A percentile compares a stretch with the other conserved stretches of the same genome.
Conservation (phyloP, 139 green algal species). For the Chlamydomonas sphaeroides region DNA sequence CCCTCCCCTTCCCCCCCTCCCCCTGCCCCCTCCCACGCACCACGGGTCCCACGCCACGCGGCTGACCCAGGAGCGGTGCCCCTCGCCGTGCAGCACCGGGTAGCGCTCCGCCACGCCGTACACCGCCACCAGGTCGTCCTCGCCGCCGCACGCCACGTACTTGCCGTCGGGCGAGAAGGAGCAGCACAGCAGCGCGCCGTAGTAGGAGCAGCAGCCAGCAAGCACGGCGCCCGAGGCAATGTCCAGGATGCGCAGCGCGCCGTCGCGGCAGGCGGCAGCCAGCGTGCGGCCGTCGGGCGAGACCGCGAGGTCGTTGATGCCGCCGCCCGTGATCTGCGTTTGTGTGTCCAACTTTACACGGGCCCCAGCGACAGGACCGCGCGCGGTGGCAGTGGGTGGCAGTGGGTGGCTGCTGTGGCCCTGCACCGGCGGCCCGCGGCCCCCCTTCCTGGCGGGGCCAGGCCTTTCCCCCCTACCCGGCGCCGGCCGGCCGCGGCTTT, state of each 20-base stretch:
- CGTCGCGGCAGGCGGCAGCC: slow-evolving; percentile 82
- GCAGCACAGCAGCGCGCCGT: slow-evolving; percentile 86
- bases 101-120: slow-evolving; percentile 56
- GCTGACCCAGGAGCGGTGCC: slow-evolving; percentile 86
- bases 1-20: background rate
- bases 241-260: slow-evolving; percentile 79
- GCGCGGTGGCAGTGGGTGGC: too few species aligned
- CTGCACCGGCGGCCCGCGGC: too few species aligned
- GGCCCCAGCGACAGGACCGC: too few species aligned
- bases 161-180: slow-evolving; percentile 85
- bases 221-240: slow-evolving; percentile 54
- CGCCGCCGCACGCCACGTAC: slow-evolving; percentile 86
- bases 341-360: too few species aligned
- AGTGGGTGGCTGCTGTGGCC: too few species aligned
- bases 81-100: slow-evolving; percentile 80
- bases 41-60: slow-evolving; percentile 80
- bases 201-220: slow-evolving; percentile 79
- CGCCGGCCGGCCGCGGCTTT: too few species aligned
- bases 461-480: too few species aligned
- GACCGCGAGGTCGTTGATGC: slow-evolving; percentile 76
- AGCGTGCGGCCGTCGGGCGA: slow-evolving; percentile 80
- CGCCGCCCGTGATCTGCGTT: slow-evolving; percentile 45
- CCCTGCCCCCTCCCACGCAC: background rate
- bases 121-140: slow-evolving; percentile 93
- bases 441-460: too few species aligned